A percentile compares a stretch with the other conserved stretches of the same genome.
Conservation (phyloP, 2,329 filamentous ascomycete genomes). For the Lasiodiplodia gonubiensis region DNA sequence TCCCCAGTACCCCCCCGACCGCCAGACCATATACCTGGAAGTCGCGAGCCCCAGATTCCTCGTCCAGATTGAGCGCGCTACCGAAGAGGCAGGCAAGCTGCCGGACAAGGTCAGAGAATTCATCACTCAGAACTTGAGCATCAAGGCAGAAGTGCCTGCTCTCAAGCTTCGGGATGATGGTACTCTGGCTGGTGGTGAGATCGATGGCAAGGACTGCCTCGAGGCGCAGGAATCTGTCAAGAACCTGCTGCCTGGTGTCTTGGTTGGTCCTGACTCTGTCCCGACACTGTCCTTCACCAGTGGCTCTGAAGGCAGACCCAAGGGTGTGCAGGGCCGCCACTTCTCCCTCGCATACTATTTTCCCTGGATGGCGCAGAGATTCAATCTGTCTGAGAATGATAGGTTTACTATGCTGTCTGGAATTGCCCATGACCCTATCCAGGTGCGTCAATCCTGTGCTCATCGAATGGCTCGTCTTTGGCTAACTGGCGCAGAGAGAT, state of each 20-base stretch:
- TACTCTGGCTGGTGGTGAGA: constrained; percentile 69
- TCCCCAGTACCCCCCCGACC: constrained; percentile 77
- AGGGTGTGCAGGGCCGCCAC: constrained; percentile 86
- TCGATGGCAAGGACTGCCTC: constrained; percentile 72
- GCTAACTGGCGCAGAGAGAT: constrained; percentile 54
- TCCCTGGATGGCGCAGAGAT: constrained; percentile 88
- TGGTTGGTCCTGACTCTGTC: constrained; percentile 84
- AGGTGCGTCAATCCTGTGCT: constrained; percentile 32
- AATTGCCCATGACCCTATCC: constrained; percentile 74
- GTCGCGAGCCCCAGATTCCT: constrained; percentile 76
- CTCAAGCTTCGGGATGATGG: constrained; percentile 76
- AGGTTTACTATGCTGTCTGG: constrained; percentile 84
- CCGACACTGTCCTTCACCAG: constrained; percentile 69
- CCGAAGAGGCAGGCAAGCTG: constrained; percentile 68
- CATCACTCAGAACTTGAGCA: constrained; percentile 72
- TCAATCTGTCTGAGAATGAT: constrained; percentile 73
- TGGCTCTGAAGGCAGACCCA: constrained; percentile 79
- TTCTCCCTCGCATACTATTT: constrained; percentile 87
- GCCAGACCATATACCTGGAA: constrained; percentile 83
- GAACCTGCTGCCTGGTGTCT: constrained; percentile 67
- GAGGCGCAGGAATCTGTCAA: constrained; percentile 59
- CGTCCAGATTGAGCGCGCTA: constrained; percentile 75
- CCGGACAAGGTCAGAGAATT: constrained; percentile 67
- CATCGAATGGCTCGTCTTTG: not conserved
- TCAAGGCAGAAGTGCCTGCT: constrained; percentile 77